Base-by-base conservation (phyloP, 2,329 filamentous ascomycete genomes). In the Trichoderma sp. region DNA sequence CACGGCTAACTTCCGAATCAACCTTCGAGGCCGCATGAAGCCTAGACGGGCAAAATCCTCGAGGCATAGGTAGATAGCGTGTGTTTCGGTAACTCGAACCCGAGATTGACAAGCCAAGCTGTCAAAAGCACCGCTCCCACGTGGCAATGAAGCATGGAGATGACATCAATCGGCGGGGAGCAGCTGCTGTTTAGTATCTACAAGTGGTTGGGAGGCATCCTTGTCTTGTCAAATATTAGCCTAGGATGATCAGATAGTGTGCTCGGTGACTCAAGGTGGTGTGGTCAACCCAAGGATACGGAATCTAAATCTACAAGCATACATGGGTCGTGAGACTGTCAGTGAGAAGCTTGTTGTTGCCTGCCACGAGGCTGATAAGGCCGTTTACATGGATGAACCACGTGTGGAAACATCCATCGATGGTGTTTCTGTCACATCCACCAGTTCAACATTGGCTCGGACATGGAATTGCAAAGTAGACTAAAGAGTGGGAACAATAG, bases 1-100 rank as follows among this genome's bases (percentile, higher is more conserved):
- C 17, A 71, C 71, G 27, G 37, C 52, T 17, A 29, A 27, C 4
- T 67, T 67, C 25, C 42, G 37, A 25, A 69, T 69, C 15, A 58
- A 67, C 48, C 67, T 60, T 22, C 45, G 32, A 5, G 64, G 64
- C 22, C 63, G n/a, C 67, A 69, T 13, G 35, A 61, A 22, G 4
- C 29, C 2, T 13, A 56, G 25, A 69, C 67, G 13, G 67, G 63
- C 32, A 53, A 34, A 25, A n/a, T 69, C 2, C 65, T 35, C 56
- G 64, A 64, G 37, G 50, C 65, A 39, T 67, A 50, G 37, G 9
- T 39, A 27, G 25, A 7, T 12, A 9, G 22, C 25, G 22, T 32
- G 15, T 56, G 50, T 25, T 9, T 64, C 58, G 42, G 61, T 42
- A 42, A 13, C 13, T 34, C 17, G 50, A 42, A 15, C 13, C 35